Evolutionary conservation across 2,329 filamentous ascomycete species (phyloP), one percentile per base, ranked within the genome.

Genomic region (Colletotrichum higginsianum): DNA sequence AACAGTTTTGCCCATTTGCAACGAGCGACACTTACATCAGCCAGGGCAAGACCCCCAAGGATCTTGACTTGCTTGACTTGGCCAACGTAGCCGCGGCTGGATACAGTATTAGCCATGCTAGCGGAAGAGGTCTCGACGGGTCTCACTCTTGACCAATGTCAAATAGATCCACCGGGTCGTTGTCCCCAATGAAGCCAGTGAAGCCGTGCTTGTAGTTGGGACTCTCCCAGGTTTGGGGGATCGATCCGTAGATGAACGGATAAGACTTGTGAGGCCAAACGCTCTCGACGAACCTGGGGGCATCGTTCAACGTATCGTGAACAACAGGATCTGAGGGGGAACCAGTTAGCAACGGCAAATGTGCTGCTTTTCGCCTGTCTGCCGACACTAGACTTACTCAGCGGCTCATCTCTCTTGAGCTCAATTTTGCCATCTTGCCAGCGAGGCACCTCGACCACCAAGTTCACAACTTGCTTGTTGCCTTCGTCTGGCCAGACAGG

Each of bases 171-270:
- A 84, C 79, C 0, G 83, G 83, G 23, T 84, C 83, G 11, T 85
- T 84, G 69, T 85, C 83, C 0, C 83, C 83, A 0, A 77, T 69
- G 8, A 73, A 78, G 0, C 78, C 78, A 18, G 83, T 84, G 63
- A 82, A 82, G 21, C 79, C 75, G 56, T 84, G 82, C 21, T 82
- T 73, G 46, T 80, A 77, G 69, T 84, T 84, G 26, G 82, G 81
- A 61, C 80, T 81, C 75, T 85, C 83, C 83, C 83, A 85, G 0
- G 83, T 85, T 73, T 84, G 83, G 0, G 83, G 83, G 23, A 85
- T 82, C 5, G 83, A 84, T 0, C 83, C 83, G 60, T 85, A 85
- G 35, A 82, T 77, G 72, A 84, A 84, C 0, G 83, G 83, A 47
- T 85, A 85, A 0, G 81, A 78, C 75, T 82, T 84, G 75, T 84